phyloP scores from a whole-genome alignment of 345 rosid species.

The Balakata baccata region DNA sequence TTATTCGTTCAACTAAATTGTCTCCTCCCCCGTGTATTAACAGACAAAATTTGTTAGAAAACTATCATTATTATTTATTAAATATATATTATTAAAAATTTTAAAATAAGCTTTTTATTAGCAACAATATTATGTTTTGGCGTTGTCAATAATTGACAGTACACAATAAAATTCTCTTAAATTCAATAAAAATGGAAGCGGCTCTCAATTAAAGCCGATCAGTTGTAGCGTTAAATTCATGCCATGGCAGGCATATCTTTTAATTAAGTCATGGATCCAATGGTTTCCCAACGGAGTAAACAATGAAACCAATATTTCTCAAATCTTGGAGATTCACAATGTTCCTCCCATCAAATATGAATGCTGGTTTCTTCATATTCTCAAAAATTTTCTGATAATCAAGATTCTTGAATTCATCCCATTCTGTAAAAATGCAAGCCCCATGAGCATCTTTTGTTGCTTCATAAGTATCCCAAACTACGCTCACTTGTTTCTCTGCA shows the following conservation, averaged over 20 bases:
- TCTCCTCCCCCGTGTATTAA: too few species aligned
- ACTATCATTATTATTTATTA: too few species aligned
- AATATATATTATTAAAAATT: too few species aligned
- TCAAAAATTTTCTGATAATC: constrained; percentile 25
- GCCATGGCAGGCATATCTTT: constrained; percentile 28
- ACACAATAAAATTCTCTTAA: not conserved
- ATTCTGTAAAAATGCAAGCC: constrained; percentile 17
- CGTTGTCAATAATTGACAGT: too few species aligned
- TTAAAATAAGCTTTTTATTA: too few species aligned
- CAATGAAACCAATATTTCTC: constrained; percentile 27
- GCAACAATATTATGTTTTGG: too few species aligned
- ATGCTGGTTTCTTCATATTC: constrained; percentile 27
- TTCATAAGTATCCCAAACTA: constrained; percentile 23
- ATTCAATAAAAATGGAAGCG: not conserved
- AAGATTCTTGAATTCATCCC: constrained; percentile 26
- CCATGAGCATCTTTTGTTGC: constrained; percentile 27
- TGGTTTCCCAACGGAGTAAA: constrained; percentile 28
- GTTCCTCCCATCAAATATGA: constrained; percentile 24
- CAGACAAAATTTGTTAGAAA: too few species aligned
- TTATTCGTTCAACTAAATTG: too few species aligned
- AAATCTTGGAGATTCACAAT: constrained; percentile 17
- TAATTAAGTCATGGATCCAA: constrained; percentile 23
- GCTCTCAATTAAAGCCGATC: too few species aligned
- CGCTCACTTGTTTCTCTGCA: constrained; percentile 7
- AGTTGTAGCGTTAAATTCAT: not conserved